Base-by-base conservation (phyloP, 169 alveolate species). In the Babesia divergens region DNA sequence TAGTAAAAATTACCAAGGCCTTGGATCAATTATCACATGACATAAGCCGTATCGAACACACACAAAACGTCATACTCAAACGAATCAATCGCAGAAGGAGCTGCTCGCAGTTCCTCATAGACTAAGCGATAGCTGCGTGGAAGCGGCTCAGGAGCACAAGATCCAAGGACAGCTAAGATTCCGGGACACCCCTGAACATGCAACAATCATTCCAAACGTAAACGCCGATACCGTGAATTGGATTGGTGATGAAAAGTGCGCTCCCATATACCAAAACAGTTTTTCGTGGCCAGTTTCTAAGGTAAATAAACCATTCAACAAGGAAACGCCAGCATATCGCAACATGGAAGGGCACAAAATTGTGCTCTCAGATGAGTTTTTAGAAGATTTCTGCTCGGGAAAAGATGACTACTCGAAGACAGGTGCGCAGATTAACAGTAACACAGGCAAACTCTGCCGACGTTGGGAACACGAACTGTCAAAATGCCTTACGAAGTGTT, bases 291-390 rank as follows among this genome's bases (percentile, higher is more conserved):
- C n/a, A n/a, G n/a, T n/a, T n/a, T n/a, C n/a, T n/a, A n/a, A n/a
- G n/a, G n/a, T n/a, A n/a, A n/a, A n/a, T n/a, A n/a, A n/a, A n/a
- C n/a, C n/a, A n/a, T n/a, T n/a, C n/a, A n/a, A n/a, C n/a, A n/a
- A n/a, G n/a, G n/a, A n/a, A n/a, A n/a, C n/a, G n/a, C n/a, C n/a
- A n/a, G n/a, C 47, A 40, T 16, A 16, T 40, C 16, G 47, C 54
- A 56, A 11, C 8, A 62, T 62, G 72, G 49, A 62, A 6, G 72
- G 72, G 53, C 67, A 67, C 59, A 65, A 58, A 35, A 77, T 77
- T 43, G 46, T 59, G 5, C 75, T 77, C 0, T 66, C 86, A 5
- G 50, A 37, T 16, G 86, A 77, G 11, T 77, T 77, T 42, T 28
- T 77, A 31, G 52, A 77, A 44, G 86, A 77, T 47, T 77, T 53